These are phyloP conservation scores for Escovopsis weberi DNA, from an alignment of 2,329 filamentous ascomycete species.

Conservation along the genomic window DNA sequence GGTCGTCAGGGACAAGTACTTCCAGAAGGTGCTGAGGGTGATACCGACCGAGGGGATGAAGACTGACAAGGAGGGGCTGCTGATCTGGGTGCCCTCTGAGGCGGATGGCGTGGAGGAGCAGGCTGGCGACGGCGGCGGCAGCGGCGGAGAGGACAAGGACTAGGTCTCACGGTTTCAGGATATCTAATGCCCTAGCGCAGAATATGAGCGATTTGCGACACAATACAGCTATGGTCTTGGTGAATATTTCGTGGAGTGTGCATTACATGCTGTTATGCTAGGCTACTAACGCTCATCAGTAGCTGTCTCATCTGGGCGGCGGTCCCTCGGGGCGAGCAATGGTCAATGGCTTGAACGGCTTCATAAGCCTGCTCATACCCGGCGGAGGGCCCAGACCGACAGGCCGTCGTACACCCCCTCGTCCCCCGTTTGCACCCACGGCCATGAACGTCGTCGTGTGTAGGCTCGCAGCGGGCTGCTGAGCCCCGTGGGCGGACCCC, in stretches of 20 bases:
- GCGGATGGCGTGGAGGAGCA: constrained; percentile 4
- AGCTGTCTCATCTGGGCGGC: not conserved
- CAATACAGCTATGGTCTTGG: too few species aligned
- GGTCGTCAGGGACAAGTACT: constrained; percentile 77
- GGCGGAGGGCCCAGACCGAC: constrained; percentile 30
- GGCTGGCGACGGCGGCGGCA: not conserved
- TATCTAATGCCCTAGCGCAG: too few species aligned
- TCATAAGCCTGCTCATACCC: constrained; percentile 35
- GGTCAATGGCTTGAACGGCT: constrained; percentile 43
- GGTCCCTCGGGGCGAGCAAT: constrained; percentile 27
- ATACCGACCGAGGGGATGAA: constrained; percentile 63
- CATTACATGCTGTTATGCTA: too few species aligned
- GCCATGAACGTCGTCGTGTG: constrained; percentile 36
- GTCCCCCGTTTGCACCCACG: constrained; percentile 12
- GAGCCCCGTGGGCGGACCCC: constrained; percentile 8
- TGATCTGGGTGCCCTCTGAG: constrained; percentile 42
- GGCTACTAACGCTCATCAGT: not conserved
- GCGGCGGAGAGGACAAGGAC: not conserved
- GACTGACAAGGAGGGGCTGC: constrained; percentile 46
- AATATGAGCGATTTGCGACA: too few species aligned
- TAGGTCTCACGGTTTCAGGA: not conserved
- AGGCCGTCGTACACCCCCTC: constrained; percentile 28
- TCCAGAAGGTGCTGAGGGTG: constrained; percentile 76
- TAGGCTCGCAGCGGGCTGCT: constrained; percentile 27
- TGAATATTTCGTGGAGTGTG: too few species aligned